These are phyloP conservation scores for Septoria linicola DNA, from an alignment of 2,329 filamentous ascomycete species.

Conservation along the genomic window DNA sequence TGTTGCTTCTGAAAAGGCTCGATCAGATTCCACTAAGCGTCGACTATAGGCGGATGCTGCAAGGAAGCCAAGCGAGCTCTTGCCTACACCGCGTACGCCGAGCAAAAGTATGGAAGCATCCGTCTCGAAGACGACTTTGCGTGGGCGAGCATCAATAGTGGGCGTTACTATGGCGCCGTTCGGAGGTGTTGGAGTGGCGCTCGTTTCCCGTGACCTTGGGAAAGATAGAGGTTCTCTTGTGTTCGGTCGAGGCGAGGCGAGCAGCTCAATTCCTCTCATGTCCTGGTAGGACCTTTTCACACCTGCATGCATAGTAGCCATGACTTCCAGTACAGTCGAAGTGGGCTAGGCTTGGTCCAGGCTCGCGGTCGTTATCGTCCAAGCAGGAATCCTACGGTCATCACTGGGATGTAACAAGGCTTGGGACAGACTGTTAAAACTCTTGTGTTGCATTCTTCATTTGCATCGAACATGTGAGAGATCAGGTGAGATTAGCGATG, in stretches of 20 bases:
- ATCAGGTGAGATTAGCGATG: constrained; percentile 11
- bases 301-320: constrained; percentile 33
- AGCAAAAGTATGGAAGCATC: constrained; percentile 71
- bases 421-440: not conserved
- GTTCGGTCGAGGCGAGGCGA: constrained; percentile 12
- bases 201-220: constrained; percentile 22
- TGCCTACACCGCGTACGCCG: constrained; percentile 71
- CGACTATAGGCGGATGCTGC: constrained; percentile 69
- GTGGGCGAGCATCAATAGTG: constrained; percentile 17
- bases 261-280: constrained; percentile 26
- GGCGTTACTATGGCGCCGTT: constrained; percentile 10
- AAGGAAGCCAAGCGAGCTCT: constrained; percentile 73
- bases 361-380: not conserved
- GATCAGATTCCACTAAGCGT: constrained; percentile 67
- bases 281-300: constrained; percentile 34
- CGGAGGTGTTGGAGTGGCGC: constrained; percentile 24
- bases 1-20: constrained; percentile 63
- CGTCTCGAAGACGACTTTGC: constrained; percentile 47
- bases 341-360: not conserved
- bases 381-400: not conserved
- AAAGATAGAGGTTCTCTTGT: constrained; percentile 20
- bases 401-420: not conserved
- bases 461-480: constrained; percentile 6
- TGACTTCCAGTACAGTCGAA: constrained; percentile 7
- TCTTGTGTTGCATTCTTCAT: not conserved